Evolutionary conservation across 495 filamentous ascomycete species (phyloP).

Genomic region (Aspergillus olivimuriae): DNA sequence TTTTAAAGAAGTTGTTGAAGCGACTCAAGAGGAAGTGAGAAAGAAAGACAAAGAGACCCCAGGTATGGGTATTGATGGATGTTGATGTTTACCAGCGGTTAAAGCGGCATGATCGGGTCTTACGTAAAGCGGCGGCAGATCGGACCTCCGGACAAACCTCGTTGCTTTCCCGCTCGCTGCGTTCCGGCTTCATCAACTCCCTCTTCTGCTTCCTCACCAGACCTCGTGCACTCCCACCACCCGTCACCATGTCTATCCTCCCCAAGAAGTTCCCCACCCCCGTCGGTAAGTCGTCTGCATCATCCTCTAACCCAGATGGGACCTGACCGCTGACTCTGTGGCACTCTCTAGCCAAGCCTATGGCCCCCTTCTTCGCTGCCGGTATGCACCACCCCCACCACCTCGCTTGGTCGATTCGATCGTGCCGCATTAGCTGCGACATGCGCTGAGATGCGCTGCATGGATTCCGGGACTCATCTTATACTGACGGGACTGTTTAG

Average conservation of each 20-base stretch:
- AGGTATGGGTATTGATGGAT: conserved; percentile 3
- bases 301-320: conserved; percentile 27
- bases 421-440: neutral
- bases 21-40: too few relatives aligned
- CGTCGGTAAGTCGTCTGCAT: conserved; percentile 59
- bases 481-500: conserved; percentile 45
- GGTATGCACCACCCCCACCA: conserved; percentile 53
- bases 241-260: conserved; percentile 67
- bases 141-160: conserved; percentile 35
- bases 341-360: conserved; percentile 76
- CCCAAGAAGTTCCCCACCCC: conserved; percentile 90
- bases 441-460: neutral
- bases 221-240: conserved; percentile 11
- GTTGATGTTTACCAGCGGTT: conserved; percentile 28
- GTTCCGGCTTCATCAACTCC: conserved; percentile 24
- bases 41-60: too few relatives aligned
- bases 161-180: conserved; percentile 22
- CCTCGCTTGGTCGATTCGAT: neutral
- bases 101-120: too few relatives aligned
- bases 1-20: too few relatives aligned
- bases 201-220: conserved; percentile 24
- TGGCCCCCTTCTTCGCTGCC: conserved; percentile 88
- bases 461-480: neutral
- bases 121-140: conserved; percentile 18
- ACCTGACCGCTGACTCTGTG: too few relatives aligned